Base-by-base conservation (phyloP, 1,139 yeast genomes). In the Blastobotrys apis region DNA sequence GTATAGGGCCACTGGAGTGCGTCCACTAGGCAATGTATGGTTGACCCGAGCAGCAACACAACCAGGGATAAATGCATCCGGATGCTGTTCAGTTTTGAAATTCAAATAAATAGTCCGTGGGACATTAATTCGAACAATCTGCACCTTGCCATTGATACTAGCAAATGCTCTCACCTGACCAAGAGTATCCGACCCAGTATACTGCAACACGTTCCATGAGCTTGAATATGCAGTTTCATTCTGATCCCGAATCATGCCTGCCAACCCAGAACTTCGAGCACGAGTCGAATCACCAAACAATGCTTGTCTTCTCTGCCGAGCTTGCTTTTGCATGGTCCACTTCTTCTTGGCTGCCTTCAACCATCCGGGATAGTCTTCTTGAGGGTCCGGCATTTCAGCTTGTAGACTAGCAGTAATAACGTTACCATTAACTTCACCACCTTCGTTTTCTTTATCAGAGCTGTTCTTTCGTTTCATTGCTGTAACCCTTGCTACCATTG, bases 161-260 rank as follows among this genome's bases (percentile, higher is more conserved):
- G 82, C 87, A 60, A 74, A 78, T 0, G 85, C 96, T 47, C 80
- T 81, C 34, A 90, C 70, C 44, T 78, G 83, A 8, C 97, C 98
- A 0, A 88, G 84, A 17, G 48, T 17, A 2, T 56, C 54, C 0
- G 81, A 77, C 3, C 69, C 62, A 47, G 77, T 75, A 56, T 86
- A 80, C 57, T 88, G 92, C 41, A 92, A 66, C 39, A 92, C 73
- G 52, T 88, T 88, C 97, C 98, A 92, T 34, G 81, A 75, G 4
- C 81, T 84, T 9, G 86, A 85, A 57, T 82, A 79, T 3, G 58
- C 60, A 17, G 68, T 72, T 57, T 84, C 95, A 0, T 95, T 94
- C 58, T 85, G 94, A 47, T 77, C 76, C 48, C 84, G 75, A 40
- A 88, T 71, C 68, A 87, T 73, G 22, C 77, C 76, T 5, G 92